Base-by-base conservation (phyloP, 345 rosid genomes). In the Litchi chinensis region DNA sequence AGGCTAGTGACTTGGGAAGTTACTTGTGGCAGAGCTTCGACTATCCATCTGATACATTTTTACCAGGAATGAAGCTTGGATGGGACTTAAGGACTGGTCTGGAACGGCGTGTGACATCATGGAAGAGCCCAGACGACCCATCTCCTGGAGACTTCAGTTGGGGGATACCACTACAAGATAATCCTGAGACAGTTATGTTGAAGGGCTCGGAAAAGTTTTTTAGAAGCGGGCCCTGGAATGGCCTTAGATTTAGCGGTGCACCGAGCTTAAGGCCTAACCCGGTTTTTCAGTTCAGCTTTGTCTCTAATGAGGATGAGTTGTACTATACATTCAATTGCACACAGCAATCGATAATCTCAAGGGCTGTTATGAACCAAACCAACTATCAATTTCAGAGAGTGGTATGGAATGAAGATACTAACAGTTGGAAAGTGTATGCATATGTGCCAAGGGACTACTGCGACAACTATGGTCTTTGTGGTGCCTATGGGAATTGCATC, bases 1-100 rank as follows among this genome's bases (percentile, higher is more conserved):
- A 32, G 7, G 43, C 63, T 22, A 26, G 50, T 10, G 60, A 65
- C 50, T 65, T 71, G 0, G 78, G 37, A 8, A 75, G n/a, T 11
- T 43, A 69, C 10, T 11, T 86, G 59, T 86, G 91, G 89, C 89
- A 85, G 60, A 86, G 87, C 56, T 88, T 86, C 73, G 91, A 89
- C 68, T 32, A 82, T 70, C 90, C 88, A 9, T 67, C 85, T 3
- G 87, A 89, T 73, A 87, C 86, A 12, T 39, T 87, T 39, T 78
- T 89, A 9, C 82, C 83, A 9, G 87, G 71, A 26, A 80, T 87
- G 86, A 89, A 83, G 79, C 12, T 86, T 0, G 91, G 89, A 43
- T 79, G 77, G 85, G 81, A 81, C 77, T 66, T 81, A 10, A 24
- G 13, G 10, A 66, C 79, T 2, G 82, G 83, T 37, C 7, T 77